Evolutionary conservation across 305 asterid genomes (phyloP).

Genomic region (Lippia alba): DNA sequence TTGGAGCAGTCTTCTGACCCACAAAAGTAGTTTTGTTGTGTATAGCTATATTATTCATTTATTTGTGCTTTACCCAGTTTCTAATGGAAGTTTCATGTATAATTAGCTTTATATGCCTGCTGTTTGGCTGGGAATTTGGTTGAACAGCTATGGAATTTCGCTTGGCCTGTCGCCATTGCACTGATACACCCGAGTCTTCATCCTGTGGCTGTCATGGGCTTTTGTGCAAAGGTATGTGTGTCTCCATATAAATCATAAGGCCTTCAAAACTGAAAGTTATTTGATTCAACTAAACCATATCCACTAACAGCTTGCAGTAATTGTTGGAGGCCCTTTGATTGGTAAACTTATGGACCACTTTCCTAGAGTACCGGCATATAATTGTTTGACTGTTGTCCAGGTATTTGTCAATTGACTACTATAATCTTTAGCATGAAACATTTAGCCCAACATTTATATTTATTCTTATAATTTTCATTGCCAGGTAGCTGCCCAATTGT

Average conservation of each 20-base stretch:
- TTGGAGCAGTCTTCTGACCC: conserved; percentile 2
- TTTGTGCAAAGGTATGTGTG: conserved; percentile 82
- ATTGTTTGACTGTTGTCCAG: conserved; percentile 74
- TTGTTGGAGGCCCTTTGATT: conserved; percentile 90
- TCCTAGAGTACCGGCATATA: conserved; percentile 87
- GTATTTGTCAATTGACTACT: conserved; percentile 40
- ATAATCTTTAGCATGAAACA: conserved; percentile 31
- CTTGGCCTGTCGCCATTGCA: conserved; percentile 97
- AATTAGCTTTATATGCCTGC: conserved; percentile 87
- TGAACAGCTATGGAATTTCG: conserved; percentile 96
- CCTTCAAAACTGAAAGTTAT: conserved; percentile 31
- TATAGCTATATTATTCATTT: conserved; percentile 13
- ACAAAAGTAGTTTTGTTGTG: conserved; percentile 7
- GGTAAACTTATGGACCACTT: conserved; percentile 92
- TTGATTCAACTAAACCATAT: conserved; percentile 40
- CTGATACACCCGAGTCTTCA: conserved; percentile 91
- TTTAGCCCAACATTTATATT: conserved; percentile 11
- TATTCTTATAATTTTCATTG: conserved; percentile 38
- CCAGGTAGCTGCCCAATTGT: conserved; percentile 90
- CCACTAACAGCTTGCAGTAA: conserved; percentile 76
- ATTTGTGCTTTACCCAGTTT: conserved; percentile 21
- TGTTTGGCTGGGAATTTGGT: conserved; percentile 94
- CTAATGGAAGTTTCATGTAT: conserved; percentile 33
- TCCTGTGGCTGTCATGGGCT: conserved; percentile 89
- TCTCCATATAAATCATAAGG: conserved; percentile 22